phyloP scores from a whole-genome alignment of 805 yeast genomes.

The Yamadazyma philogaea region DNA sequence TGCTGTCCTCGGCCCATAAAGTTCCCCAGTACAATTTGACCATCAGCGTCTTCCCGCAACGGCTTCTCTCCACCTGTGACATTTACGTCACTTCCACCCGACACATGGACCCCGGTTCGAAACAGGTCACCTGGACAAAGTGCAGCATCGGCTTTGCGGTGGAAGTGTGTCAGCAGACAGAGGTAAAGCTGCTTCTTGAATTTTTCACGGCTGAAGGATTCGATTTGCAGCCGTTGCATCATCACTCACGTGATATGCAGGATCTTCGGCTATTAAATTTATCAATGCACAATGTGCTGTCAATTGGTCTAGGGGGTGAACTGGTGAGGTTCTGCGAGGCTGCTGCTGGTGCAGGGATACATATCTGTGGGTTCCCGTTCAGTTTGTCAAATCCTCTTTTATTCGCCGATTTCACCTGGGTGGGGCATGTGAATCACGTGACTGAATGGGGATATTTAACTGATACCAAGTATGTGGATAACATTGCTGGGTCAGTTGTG shows the following conservation, averaged over 20 bases:
- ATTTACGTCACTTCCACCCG: slow-evolving; percentile 11
- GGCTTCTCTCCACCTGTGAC: slow-evolving; percentile 5
- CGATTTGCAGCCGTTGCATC: slow-evolving; percentile 20
- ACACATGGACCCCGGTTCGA: slow-evolving; percentile 10
- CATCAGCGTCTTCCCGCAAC: slow-evolving; percentile 15
- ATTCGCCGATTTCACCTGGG: slow-evolving; percentile 22
- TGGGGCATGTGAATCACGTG: slow-evolving; percentile 25
- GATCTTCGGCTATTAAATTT: slow-evolving; percentile 3
- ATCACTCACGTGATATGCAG: slow-evolving; percentile 3
- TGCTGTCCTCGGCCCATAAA: not conserved
- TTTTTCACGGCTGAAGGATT: slow-evolving; percentile 24
- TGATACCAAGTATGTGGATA: slow-evolving; percentile 44
- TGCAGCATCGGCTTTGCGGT: slow-evolving; percentile 10
- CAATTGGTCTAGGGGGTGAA: not conserved
- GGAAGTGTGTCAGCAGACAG: slow-evolving; percentile 1
- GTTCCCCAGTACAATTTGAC: slow-evolving; percentile 17
- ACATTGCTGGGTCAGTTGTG: slow-evolving; percentile 43
- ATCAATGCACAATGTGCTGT: not conserved
- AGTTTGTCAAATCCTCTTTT: slow-evolving; percentile 30
- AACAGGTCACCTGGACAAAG: slow-evolving; percentile 17
- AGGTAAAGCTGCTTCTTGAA: slow-evolving; percentile 9
- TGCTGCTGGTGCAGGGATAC: slow-evolving; percentile 8
- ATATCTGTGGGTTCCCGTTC: slow-evolving; percentile 25
- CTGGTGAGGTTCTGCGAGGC: slow-evolving; percentile 7
- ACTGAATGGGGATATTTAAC: slow-evolving; percentile 24